Conservation (phyloP, 2,329 filamentous ascomycete species). For the Alternaria viburni region DNA sequence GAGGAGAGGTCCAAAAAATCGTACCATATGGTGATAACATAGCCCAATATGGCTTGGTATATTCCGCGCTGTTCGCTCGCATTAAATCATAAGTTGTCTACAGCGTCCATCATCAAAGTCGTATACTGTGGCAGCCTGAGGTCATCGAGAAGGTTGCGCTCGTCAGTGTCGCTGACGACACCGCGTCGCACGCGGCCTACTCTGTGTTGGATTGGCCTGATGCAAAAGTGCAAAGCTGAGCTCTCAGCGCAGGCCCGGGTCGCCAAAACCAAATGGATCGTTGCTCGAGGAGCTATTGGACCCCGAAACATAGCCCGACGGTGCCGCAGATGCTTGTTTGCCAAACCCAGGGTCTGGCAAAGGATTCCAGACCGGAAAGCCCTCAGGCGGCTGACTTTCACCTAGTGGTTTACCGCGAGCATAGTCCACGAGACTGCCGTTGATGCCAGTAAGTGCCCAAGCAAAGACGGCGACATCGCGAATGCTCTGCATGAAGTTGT, state of each 20-base stretch:
- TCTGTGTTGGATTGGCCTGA: neutral
- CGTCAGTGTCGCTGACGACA: neutral
- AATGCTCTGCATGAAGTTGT: slow-evolving; percentile 78
- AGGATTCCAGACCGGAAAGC: slow-evolving; percentile 65
- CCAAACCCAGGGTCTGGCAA: slow-evolving; percentile 21
- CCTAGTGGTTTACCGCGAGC: slow-evolving; percentile 66
- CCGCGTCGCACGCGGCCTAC: neutral
- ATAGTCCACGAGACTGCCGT: slow-evolving; percentile 72
- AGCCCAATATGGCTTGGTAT: slow-evolving; percentile 21
- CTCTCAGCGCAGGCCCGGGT: slow-evolving; percentile 42
- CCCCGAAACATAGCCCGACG: slow-evolving; percentile 44
- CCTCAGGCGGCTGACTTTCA: slow-evolving; percentile 67
- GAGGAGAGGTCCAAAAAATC: slow-evolving; percentile 19
- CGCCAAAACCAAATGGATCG: slow-evolving; percentile 45
- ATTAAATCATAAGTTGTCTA: slow-evolving; percentile 13
- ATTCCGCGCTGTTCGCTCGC: slow-evolving; percentile 8
- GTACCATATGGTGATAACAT: slow-evolving; percentile 23
- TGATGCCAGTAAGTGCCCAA: slow-evolving; percentile 82
- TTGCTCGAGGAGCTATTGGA: slow-evolving; percentile 41
- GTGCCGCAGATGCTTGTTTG: slow-evolving; percentile 34
- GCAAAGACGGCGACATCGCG: slow-evolving; percentile 87
- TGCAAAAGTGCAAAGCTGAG: neutral
- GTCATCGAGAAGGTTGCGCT: neutral
- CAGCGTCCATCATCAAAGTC: slow-evolving; percentile 10
- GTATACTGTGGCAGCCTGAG: neutral